A percentile compares a stretch with the other conserved stretches of the same genome.
Conservation (phyloP, 306 rosid genomes). For the Leucaena leucocephala region DNA sequence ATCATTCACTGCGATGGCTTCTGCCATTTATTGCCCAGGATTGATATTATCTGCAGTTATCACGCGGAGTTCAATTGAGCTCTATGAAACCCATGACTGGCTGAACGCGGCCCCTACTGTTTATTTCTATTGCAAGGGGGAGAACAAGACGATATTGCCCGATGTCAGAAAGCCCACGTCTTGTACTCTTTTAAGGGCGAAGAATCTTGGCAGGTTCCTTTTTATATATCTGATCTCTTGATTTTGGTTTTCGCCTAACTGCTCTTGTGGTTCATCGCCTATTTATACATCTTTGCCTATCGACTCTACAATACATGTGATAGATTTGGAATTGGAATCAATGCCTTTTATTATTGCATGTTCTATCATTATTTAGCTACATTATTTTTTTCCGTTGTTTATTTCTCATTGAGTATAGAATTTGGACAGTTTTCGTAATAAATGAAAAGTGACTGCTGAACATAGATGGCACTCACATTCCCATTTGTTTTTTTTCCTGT, state of each 20-base stretch:
- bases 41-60: constrained; percentile 60
- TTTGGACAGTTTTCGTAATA: not conserved
- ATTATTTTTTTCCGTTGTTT: not conserved
- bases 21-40: constrained; percentile 44
- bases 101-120: constrained; percentile 57
- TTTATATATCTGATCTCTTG: not conserved
- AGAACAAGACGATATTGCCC: constrained; percentile 66
- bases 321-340: constrained; percentile 6
- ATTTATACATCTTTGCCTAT: not conserved
- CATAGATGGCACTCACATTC: not conserved
- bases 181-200: constrained; percentile 68
- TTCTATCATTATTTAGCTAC: not conserved
- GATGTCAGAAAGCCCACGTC: constrained; percentile 59
- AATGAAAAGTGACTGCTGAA: not conserved
- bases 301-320: not conserved
- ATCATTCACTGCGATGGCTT: not conserved
- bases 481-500: not conserved
- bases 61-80: constrained; percentile 68
- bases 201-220: constrained; percentile 96
- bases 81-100: constrained; percentile 76
- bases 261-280: not conserved
- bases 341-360: not conserved
- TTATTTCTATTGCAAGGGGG: constrained; percentile 75
- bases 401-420: not conserved
- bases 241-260: not conserved